phyloP scores from a whole-genome alignment of 2,329 filamentous ascomycete species.

The Diplodia sapinea region DNA sequence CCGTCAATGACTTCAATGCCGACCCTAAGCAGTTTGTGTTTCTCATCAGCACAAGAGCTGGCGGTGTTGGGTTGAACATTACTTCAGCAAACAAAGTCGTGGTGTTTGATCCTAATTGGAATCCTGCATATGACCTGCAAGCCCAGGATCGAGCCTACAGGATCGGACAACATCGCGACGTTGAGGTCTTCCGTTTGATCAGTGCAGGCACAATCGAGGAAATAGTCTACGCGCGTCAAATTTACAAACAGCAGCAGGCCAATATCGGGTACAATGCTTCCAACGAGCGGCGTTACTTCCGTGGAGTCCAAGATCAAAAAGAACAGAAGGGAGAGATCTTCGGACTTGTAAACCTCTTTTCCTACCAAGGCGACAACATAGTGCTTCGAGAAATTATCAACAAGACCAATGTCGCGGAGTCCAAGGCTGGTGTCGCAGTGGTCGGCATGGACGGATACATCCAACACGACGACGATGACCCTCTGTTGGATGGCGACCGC shows the following conservation, averaged over 20 bases:
- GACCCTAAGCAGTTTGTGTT: conserved; percentile 91
- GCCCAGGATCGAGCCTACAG: conserved; percentile 96
- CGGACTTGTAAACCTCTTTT: conserved; percentile 84
- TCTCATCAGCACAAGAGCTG: conserved; percentile 90
- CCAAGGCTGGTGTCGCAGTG: conserved; percentile 80
- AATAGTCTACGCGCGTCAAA: conserved; percentile 94
- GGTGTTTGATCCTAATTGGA: conserved; percentile 97
- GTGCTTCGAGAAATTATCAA: conserved; percentile 95
- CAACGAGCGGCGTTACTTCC: conserved; percentile 91
- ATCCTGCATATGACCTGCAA: conserved; percentile 91
- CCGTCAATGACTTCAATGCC: conserved; percentile 90
- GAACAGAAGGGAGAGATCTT: conserved; percentile 92
- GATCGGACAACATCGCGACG: conserved; percentile 89
- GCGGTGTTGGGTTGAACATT: conserved; percentile 93
- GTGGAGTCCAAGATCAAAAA: conserved; percentile 84
- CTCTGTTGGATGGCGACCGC: conserved; percentile 50
- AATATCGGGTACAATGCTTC: conserved; percentile 97
- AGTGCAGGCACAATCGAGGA: conserved; percentile 94
- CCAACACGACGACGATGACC: conserved; percentile 53
- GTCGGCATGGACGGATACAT: conserved; percentile 74
- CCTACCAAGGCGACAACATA: conserved; percentile 77
- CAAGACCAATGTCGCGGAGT: conserved; percentile 96
- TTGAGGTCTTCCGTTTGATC: conserved; percentile 92
- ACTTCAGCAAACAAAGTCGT: conserved; percentile 98
- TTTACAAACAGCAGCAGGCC: conserved; percentile 98